Evolutionary conservation across 257 asterid species (phyloP), one percentile per base, ranked within the genome.

Genomic region (Penstemon davidsonii): DNA sequence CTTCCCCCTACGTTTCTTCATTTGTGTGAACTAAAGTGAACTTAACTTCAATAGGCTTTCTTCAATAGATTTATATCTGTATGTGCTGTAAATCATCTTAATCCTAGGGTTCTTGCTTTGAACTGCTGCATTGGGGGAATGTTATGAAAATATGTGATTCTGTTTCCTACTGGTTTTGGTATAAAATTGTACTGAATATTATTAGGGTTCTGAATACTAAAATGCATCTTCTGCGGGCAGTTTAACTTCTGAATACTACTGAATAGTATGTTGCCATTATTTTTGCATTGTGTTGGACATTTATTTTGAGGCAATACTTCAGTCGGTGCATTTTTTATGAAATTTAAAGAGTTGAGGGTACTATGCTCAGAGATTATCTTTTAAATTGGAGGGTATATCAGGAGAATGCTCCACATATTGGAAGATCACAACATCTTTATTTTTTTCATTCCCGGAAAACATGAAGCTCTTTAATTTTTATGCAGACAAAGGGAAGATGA

Each of bases 401-500:
- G 13, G 67, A 58, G 6, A 47, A 7, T n/a, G 36, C 39, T 46
- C 4, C 9, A 40, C 40, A 25, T 53, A 25, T 25, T 53, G 51
- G 47, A 61, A 66, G 53, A 55, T 62, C 33, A 18, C 43, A 43
- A 18, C 47, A 47, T 10, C 55, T 0, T 33, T 55, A 38, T 7
- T 13, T 46, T 39, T 13, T 54, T 46, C 40, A 49, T 47, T 65
- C 58, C 44, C 50, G 33, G 47, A 55, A 70, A 73, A 33, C 47
- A 39, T 8, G 55, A 12, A 38, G 43, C 56, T 60, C 37, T 11
- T 56, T 56, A n/a, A 19, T 56, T 52, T 60, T 60, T 58, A 25
- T 83, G 86, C 85, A 87, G 96, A 80, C 89, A 46, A 67, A 82
- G 96, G 70, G 90, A 87, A 63, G 89, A 82, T 70, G 86, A 80